Evolutionary conservation across 768 basidiomycete species (phyloP).

Genomic region (Strobilomyces confusus): DNA sequence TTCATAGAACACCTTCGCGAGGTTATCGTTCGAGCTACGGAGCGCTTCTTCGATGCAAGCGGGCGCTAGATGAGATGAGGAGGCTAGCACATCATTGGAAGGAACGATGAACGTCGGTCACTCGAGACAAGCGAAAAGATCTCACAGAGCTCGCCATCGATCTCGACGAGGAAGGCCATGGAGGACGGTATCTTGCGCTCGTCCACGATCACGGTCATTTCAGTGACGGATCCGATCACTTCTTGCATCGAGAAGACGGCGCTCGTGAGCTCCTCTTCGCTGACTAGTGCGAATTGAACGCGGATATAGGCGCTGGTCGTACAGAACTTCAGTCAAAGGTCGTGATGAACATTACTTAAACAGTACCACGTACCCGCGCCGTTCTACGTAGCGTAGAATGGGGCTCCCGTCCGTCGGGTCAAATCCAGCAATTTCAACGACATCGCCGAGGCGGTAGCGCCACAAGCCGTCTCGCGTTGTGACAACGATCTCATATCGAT

Average conservation of each 20-base stretch:
- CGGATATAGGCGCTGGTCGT: slow-evolving; percentile 5
- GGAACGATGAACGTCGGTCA: background rate
- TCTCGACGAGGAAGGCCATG: slow-evolving; percentile 11
- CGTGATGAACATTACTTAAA: background rate
- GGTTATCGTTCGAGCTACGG: background rate
- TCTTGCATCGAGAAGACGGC: slow-evolving; percentile 15
- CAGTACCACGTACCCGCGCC: slow-evolving; percentile 10
- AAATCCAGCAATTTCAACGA: slow-evolving; percentile 17
- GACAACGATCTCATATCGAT: slow-evolving; percentile 18
- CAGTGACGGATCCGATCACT: slow-evolving; percentile 6
- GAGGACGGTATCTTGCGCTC: slow-evolving; percentile 1
- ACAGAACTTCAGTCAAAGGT: background rate
- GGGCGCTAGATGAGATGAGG: slow-evolving; percentile 1
- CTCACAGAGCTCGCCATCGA: slow-evolving; percentile 8
- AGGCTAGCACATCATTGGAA: background rate
- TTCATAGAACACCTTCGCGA: background rate
- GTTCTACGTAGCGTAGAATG: slow-evolving; percentile 19
- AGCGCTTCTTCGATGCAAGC: slow-evolving; percentile 5
- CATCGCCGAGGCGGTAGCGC: slow-evolving; percentile 24
- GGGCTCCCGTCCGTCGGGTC: slow-evolving; percentile 18
- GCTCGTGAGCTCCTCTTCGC: slow-evolving; percentile 12
- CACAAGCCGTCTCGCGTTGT: slow-evolving; percentile 21
- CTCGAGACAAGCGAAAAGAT: background rate
- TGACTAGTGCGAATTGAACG: background rate
- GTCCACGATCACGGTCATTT: slow-evolving; percentile 20